Evolutionary conservation across 208 protist species (phyloP).

Genomic region (Leptomonas pyrrhocoris): DNA sequence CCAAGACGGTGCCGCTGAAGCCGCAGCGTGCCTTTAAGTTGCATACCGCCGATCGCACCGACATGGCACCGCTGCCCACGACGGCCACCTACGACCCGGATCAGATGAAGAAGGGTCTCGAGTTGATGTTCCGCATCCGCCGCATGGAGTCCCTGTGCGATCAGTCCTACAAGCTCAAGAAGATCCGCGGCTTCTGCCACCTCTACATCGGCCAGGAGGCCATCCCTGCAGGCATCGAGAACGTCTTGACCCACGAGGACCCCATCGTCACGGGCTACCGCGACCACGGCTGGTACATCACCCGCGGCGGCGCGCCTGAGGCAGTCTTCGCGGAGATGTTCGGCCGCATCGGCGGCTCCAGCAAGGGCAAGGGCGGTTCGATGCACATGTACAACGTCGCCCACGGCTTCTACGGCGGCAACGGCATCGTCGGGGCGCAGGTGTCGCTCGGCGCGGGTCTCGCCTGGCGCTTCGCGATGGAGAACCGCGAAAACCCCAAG

Average conservation of each 20-base stretch:
- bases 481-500: conserved; percentile 82
- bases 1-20: conserved; percentile 73
- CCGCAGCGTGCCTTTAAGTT: conserved; percentile 80
- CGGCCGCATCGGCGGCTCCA: conserved; percentile 82
- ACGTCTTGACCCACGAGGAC: conserved; percentile 89
- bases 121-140: conserved; percentile 93
- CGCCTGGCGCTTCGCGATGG: conserved; percentile 87
- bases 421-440: conserved; percentile 98
- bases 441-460: conserved; percentile 96
- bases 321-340: conserved; percentile 94
- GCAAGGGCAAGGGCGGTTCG: conserved; percentile 96
- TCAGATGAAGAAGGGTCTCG: conserved; percentile 76
- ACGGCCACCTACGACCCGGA: conserved; percentile 78
- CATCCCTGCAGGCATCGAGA: conserved; percentile 94
- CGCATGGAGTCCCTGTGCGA: conserved; percentile 95
- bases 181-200: conserved; percentile 98
- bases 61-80: conserved; percentile 75
- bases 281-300: conserved; percentile 94
- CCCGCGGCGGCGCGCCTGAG: conserved; percentile 89
- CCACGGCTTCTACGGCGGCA: conserved; percentile 97
- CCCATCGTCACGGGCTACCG: conserved; percentile 97
- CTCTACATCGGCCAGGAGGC: conserved; percentile 98
- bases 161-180: conserved; percentile 96
- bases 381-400: conserved; percentile 98
- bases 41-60: conserved; percentile 62